Evolutionary conservation across 1,139 yeast genomes (phyloP), one percentile per base, ranked within the genome.

Genomic region (Geotrichum bryndzae): DNA sequence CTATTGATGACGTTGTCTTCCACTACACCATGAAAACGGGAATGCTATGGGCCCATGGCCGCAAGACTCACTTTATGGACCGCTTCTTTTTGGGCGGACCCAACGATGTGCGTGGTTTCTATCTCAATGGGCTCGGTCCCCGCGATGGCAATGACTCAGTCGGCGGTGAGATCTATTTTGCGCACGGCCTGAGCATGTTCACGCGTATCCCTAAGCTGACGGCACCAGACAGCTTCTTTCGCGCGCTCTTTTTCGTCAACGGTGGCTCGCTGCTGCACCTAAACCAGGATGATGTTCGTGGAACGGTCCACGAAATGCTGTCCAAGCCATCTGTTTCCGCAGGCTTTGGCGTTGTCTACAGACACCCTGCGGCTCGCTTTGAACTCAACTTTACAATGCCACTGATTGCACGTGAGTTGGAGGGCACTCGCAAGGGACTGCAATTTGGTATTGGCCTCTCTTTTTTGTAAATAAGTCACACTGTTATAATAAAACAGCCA

Each of bases 381-480:
- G 99, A 94, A 74, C 81, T 94, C 67, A 92, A 91, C 72, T 86
- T 92, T 67, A 88, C 88, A 0, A 74, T 92, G 50, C 99, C 99
- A 0, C 68, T 94, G 48, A 77, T 84, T 1, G 82, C 84, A 0
- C 86, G 86, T 69, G 79, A 80, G 15, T 77, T 83, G 50, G 99
- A 94, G 70, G 80, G 82, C 35, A 73, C 83, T 5, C 79, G 97
- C 68, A 91, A 90, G 72, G 99, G 99, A 0, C 73, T 94, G 50
- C 98, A 94, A 73, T 92, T 91, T 73, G 99, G 99, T 23, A 84
- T 94, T 59, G 98, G 98, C 0, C 76, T 90, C 56, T 86, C 94
- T 25, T 91, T 90, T 74, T 79, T 90, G 80, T 90, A 79, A 74
- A 54, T 56, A 35, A 45, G 8, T 18, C 18, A 45, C 22, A 45